phyloP scores from a whole-genome alignment of 139 green algal genomes.

The Chlorella vulgaris region DNA sequence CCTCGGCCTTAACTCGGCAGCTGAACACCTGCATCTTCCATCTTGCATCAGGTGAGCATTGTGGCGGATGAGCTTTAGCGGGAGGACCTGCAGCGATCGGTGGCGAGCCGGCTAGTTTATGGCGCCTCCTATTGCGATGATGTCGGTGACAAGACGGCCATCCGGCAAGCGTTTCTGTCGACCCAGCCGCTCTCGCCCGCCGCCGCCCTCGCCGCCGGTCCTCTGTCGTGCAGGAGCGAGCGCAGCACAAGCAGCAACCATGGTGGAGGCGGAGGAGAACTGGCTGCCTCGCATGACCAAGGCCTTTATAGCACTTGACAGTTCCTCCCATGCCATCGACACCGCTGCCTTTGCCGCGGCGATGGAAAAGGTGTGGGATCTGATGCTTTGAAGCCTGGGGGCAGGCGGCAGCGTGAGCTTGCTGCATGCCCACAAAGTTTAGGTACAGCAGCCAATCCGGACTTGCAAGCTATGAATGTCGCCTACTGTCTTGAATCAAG shows the following conservation, averaged over 20 bases:
- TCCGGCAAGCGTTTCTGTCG: too few species aligned
- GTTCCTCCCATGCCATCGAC: conserved; percentile 21
- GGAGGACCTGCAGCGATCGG: too few species aligned
- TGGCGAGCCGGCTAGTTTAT: too few species aligned
- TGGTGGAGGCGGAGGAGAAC: background rate
- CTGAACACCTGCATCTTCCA: too few species aligned
- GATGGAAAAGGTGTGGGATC: conserved; percentile 16
- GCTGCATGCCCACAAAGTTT: background rate
- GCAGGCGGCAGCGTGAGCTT: conserved; percentile 12
- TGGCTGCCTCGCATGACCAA: conserved; percentile 22
- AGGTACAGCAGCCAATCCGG: background rate
- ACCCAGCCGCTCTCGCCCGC: background rate
- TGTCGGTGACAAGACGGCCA: too few species aligned
- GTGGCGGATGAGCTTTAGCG: too few species aligned
- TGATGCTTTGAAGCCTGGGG: too few species aligned
- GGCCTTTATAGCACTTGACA: conserved; percentile 20
- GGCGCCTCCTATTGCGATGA: too few species aligned
- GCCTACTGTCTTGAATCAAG: too few species aligned
- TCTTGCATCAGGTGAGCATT: too few species aligned
- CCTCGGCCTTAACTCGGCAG: too few species aligned
- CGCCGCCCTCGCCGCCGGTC: background rate
- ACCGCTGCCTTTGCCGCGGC: conserved; percentile 3
- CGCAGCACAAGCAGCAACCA: background rate
- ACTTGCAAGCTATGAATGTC: too few species aligned
- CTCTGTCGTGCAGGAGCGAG: background rate